Evolutionary conservation across 2,329 filamentous ascomycete genomes (phyloP).

Genomic region (Fusarium musae): DNA sequence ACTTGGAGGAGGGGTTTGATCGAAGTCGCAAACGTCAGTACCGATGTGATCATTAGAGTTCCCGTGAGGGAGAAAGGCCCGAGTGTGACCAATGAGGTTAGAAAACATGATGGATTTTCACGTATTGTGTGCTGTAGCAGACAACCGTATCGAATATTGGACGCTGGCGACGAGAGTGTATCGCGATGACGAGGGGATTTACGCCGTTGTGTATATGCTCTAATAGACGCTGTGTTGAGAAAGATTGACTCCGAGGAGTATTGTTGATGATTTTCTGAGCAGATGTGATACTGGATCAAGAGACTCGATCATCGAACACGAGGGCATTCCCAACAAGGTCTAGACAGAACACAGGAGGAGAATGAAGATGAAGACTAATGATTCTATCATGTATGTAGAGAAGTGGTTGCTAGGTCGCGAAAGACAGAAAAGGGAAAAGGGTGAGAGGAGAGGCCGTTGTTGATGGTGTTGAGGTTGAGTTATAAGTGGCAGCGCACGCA

Average conservation of each 20-base stretch:
- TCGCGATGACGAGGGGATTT: neutral
- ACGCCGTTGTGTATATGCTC: neutral
- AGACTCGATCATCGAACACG: conserved; percentile 19
- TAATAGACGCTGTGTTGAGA: neutral
- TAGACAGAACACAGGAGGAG: neutral
- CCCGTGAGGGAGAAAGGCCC: conserved; percentile 30
- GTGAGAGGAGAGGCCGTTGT: conserved; percentile 1
- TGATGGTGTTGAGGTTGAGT: conserved; percentile 6
- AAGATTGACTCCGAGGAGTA: neutral
- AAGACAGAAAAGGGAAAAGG: neutral
- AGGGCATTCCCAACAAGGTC: conserved; percentile 8
- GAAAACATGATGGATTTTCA: conserved; percentile 36
- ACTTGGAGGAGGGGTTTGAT: conserved; percentile 50
- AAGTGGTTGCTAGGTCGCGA: conserved; percentile 12
- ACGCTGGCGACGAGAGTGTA: neutral
- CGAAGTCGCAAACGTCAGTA: conserved; percentile 45
- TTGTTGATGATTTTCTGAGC: neutral
- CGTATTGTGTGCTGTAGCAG: neutral
- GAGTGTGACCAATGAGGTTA: conserved; percentile 37
- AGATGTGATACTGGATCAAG: conserved; percentile 7
- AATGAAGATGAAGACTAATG: neutral
- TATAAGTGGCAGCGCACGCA: neutral
- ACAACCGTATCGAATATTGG: neutral
- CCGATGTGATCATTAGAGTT: conserved; percentile 26
- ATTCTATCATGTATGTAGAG: conserved; percentile 5